phyloP scores from a whole-genome alignment of 2,329 filamentous ascomycete genomes.

The Aureobasidium leucospermi region DNA sequence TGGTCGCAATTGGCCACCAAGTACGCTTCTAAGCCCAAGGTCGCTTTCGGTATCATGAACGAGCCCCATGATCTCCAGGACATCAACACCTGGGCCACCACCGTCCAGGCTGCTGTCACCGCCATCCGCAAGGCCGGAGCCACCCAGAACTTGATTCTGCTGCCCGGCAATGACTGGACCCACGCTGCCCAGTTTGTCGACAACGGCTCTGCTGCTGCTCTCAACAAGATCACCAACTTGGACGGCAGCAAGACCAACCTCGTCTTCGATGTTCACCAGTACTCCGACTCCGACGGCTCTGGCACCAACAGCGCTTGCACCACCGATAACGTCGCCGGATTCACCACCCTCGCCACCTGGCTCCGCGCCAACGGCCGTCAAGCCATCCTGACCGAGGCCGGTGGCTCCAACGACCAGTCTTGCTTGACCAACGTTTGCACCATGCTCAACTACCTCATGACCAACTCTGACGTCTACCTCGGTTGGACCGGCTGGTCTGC shows the following conservation, averaged over 20 bases:
- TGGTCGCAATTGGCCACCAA: slow-evolving; percentile 51
- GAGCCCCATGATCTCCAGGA: slow-evolving; percentile 52
- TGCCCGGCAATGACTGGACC: slow-evolving; percentile 50
- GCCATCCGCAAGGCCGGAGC: slow-evolving; percentile 60
- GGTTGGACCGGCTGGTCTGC: slow-evolving; percentile 29
- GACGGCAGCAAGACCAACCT: slow-evolving; percentile 26
- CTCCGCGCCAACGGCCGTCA: slow-evolving; percentile 30
- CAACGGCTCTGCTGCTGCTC: slow-evolving; percentile 24
- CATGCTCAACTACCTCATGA: slow-evolving; percentile 26
- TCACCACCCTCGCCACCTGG: slow-evolving; percentile 31
- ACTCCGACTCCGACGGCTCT: slow-evolving; percentile 33
- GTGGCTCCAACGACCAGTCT: slow-evolving; percentile 28
- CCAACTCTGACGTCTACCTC: slow-evolving; percentile 26
- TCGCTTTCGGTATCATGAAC: slow-evolving; percentile 63
- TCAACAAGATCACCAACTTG: slow-evolving; percentile 22
- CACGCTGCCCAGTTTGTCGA: slow-evolving; percentile 21
- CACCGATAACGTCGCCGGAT: slow-evolving; percentile 29
- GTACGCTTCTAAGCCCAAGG: slow-evolving; percentile 43
- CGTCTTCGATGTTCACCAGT: slow-evolving; percentile 37
- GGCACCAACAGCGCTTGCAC: slow-evolving; percentile 30
- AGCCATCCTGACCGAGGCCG: slow-evolving; percentile 36
- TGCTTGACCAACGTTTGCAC: slow-evolving; percentile 30
- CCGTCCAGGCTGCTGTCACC: slow-evolving; percentile 55
- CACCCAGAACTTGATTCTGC: slow-evolving; percentile 54
- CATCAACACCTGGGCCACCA: slow-evolving; percentile 50